Evolutionary conservation across 78 protist species (phyloP), one percentile per base, ranked within the genome.

Genomic region (Isochrysis galbana): DNA sequence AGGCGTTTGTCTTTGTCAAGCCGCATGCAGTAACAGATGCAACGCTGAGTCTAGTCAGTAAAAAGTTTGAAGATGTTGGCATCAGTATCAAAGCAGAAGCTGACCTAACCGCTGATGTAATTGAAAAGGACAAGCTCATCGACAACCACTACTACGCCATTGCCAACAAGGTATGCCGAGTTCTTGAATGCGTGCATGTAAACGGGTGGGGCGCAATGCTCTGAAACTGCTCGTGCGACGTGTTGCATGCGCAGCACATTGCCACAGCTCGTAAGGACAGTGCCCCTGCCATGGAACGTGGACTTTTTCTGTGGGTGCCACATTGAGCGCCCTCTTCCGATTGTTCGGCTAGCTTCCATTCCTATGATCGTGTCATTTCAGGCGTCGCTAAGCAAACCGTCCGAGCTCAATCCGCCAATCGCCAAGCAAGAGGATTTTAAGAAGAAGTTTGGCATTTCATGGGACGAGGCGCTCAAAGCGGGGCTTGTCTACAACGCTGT

Each of bases 141-240:
- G 93, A 91, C 78, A 72, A 47, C 36, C 93, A 91, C 74, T 91
- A 91, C 69, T 91, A 78, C 88, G 93, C 93, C 38, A 91, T 91
- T 70, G 87, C 87, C 10, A 26, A n/a, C 90, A 55, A 91, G 83
- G 93, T 70, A 14, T 7, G 29, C 14, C 61, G 61, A 51, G n/a
- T n/a, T n/a, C n/a, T n/a, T n/a, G 22, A 11, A n/a, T n/a, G n/a
- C n/a, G n/a, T n/a, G n/a, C n/a, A n/a, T n/a, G n/a, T n/a, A n/a
- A n/a, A n/a, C n/a, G n/a, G n/a, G n/a, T n/a, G n/a, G n/a, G n/a
- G n/a, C n/a, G n/a, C n/a, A n/a, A n/a, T n/a, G n/a, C n/a, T n/a
- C n/a, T n/a, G n/a, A n/a, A n/a, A n/a, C n/a, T n/a, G n/a, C n/a
- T n/a, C n/a, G n/a, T n/a, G n/a, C n/a, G n/a, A n/a, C n/a, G n/a